Evolutionary conservation across 2,329 filamentous ascomycete genomes (phyloP).

Genomic region (Neofusicoccum laricinum): DNA sequence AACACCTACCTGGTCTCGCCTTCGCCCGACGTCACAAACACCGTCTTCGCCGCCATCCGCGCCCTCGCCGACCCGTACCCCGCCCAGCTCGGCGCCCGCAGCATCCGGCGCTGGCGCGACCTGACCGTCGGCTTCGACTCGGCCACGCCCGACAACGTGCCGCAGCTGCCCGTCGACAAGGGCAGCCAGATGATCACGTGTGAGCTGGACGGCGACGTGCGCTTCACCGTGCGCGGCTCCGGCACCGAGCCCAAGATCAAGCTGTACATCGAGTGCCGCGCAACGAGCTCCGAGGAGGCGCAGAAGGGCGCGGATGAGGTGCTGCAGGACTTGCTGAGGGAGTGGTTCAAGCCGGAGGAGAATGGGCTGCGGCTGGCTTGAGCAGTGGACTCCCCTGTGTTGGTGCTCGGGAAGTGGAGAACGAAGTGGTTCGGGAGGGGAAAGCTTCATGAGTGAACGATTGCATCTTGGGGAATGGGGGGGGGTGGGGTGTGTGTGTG

Average conservation of each 20-base stretch:
- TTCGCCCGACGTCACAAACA: slow-evolving; percentile 49
- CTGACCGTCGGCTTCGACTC: slow-evolving; percentile 61
- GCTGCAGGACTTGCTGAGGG: slow-evolving; percentile 43
- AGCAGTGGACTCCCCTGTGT: too few species aligned
- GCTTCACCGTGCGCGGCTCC: slow-evolving; percentile 60
- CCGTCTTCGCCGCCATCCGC: slow-evolving; percentile 56
- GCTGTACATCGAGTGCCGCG: slow-evolving; percentile 52
- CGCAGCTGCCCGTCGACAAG: slow-evolving; percentile 55
- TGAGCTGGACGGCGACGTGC: slow-evolving; percentile 54
- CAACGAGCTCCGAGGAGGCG: slow-evolving; percentile 40
- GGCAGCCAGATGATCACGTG: slow-evolving; percentile 63
- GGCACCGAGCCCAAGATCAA: slow-evolving; percentile 69
- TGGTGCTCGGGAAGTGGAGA: background rate
- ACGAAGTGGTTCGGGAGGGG: background rate
- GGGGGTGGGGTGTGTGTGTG: too few species aligned
- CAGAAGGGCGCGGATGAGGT: slow-evolving; percentile 45
- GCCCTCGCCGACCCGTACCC: slow-evolving; percentile 40
- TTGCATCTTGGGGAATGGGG: too few species aligned
- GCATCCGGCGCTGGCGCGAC: slow-evolving; percentile 59
- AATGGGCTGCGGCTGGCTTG: slow-evolving; percentile 35
- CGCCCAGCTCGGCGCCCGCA: slow-evolving; percentile 48
- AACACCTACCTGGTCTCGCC: slow-evolving; percentile 64
- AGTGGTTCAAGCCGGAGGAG: slow-evolving; percentile 48
- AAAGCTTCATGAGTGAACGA: too few species aligned
- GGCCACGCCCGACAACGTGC: slow-evolving; percentile 49